These are phyloP conservation scores for Rosa persica DNA, from an alignment of 306 rosid genomes.

Conservation along the genomic window DNA sequence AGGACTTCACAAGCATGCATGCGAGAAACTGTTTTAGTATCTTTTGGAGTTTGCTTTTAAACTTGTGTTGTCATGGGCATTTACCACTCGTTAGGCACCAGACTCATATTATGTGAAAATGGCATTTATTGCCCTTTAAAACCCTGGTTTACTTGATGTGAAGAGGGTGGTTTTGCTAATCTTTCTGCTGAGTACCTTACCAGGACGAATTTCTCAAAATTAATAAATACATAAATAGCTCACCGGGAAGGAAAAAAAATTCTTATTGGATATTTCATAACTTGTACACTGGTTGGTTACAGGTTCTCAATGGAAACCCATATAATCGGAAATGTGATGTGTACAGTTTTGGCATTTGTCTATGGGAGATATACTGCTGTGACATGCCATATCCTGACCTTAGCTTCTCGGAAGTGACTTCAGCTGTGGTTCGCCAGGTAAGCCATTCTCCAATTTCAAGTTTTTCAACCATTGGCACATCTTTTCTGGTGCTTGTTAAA, in stretches of 20 bases:
- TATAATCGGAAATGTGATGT: constrained; percentile 97
- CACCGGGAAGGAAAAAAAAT: neutral
- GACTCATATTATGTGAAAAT: neutral
- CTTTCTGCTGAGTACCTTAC: neutral
- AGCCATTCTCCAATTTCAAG: constrained; percentile 8
- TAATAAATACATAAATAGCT: neutral
- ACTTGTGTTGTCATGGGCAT: neutral
- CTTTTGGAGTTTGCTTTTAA: neutral
- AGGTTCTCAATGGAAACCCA: constrained; percentile 97
- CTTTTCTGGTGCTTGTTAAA: neutral
- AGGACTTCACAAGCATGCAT: neutral
- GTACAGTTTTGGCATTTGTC: constrained; percentile 93
- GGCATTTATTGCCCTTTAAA: neutral
- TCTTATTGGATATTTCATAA: constrained; percentile 20
- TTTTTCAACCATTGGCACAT: neutral
- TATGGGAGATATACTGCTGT: constrained; percentile 96
- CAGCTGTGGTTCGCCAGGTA: constrained; percentile 99
- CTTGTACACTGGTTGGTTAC: constrained; percentile 34
- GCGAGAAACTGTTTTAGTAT: neutral
- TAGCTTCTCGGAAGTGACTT: constrained; percentile 93
- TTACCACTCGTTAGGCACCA: neutral
- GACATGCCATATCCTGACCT: constrained; percentile 99
- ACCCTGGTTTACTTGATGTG: neutral
- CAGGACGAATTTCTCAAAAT: neutral
- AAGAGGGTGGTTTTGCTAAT: neutral